Evolutionary conservation across 441 rosid species (phyloP), one percentile per base, ranked within the genome.

Genomic region (Raphanus hybrid): DNA sequence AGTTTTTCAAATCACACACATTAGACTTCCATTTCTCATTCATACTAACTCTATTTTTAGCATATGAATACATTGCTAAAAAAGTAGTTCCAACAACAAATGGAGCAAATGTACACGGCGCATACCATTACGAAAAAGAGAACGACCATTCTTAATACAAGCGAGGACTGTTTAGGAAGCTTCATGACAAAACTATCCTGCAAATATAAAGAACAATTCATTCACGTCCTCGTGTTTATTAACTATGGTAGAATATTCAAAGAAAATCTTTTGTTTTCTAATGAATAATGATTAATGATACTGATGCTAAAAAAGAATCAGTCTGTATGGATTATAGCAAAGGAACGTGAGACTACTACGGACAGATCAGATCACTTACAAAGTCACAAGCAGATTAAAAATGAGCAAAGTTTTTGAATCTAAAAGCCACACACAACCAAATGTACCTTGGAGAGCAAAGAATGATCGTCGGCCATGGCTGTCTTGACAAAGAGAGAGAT

Each of bases 41-140:
- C n/a, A n/a, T n/a, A n/a, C n/a, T n/a, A n/a, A n/a, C n/a, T n/a
- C n/a, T n/a, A n/a, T n/a, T n/a, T n/a, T n/a, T n/a, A n/a, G n/a
- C n/a, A n/a, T n/a, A n/a, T n/a, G n/a, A n/a, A n/a, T n/a, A n/a
- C n/a, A n/a, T n/a, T n/a, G n/a, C n/a, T n/a, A n/a, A n/a, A n/a
- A n/a, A n/a, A n/a, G n/a, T n/a, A n/a, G n/a, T n/a, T n/a, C n/a
- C n/a, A n/a, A n/a, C n/a, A n/a, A 81, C 91, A 88, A 69, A 90
- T 84, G 6, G 94, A 85, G 85, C 81, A 90, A 72, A 90, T 90
- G 76, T 87, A 88, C 74, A 90, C 82, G 58, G 91, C 85, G 68
- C 92, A 90, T 0, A 85, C 88, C 89, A 86, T 90, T 35, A 85
- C 88, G 81, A 90, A 87, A 71, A 82, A 20, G 65, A 90, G 79